A percentile compares a stretch with the other conserved stretches of the same genome.
Evolutionary conservation across 371 early-diverging fungal genomes (phyloP).

Genomic region (Nematocida displodere): DNA sequence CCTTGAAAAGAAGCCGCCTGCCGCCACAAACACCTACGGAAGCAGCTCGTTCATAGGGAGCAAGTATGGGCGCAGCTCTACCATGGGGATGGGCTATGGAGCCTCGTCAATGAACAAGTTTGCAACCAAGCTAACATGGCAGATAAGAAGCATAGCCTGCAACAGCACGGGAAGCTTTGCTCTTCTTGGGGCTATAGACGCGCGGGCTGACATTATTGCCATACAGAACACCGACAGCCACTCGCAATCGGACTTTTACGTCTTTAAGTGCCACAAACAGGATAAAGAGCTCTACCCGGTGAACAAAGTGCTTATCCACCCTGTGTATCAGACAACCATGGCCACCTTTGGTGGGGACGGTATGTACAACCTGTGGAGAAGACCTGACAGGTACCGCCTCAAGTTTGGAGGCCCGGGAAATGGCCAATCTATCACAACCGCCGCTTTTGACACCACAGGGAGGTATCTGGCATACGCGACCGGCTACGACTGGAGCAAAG

Average conservation of each 20-base stretch:
- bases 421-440: constrained; percentile 70
- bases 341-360: constrained; percentile 85
- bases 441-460: constrained; percentile 77
- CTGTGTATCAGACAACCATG: constrained; percentile 78
- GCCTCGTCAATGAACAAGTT: constrained; percentile 13
- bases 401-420: constrained; percentile 39
- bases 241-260: not conserved
- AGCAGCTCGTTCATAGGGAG: not conserved
- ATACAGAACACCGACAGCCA: constrained; percentile 68
- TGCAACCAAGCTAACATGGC: constrained; percentile 50
- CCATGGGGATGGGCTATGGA: not conserved
- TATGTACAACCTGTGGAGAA: constrained; percentile 82
- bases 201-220: constrained; percentile 52
- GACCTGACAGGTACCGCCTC: constrained; percentile 76
- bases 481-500: constrained; percentile 93
- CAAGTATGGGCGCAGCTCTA: not conserved
- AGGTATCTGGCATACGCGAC: constrained; percentile 81
- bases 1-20: constrained; percentile 9
- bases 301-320: constrained; percentile 76
- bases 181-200: constrained; percentile 62
- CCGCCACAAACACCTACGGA: not conserved
- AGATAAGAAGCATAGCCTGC: constrained; percentile 55
- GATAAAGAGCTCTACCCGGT: constrained; percentile 66
- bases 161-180: constrained; percentile 34
- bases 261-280: constrained; percentile 85